Evolutionary conservation across 768 basidiomycete species (phyloP), one percentile per base, ranked within the genome.

Genomic region (Symmetrospora coprosmae): DNA sequence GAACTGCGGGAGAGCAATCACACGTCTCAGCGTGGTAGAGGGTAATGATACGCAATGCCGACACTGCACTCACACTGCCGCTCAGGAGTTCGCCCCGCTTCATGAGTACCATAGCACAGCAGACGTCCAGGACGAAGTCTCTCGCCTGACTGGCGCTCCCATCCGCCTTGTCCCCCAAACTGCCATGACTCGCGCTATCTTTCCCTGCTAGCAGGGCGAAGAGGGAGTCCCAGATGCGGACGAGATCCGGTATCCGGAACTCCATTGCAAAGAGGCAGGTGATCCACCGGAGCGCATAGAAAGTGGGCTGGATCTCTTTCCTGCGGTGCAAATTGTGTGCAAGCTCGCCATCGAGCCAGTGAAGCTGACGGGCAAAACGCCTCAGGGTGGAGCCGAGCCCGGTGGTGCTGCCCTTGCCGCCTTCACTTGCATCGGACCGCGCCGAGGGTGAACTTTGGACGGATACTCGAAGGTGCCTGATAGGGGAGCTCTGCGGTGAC

Each of bases 201-300:
- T n/a, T n/a, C n/a, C n/a, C n/a, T 3, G 55, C 55, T 11, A 58
- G 43, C 28, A 58, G 40, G 4, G 55, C 55, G 30, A 58, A 58
- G 39, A 58, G 41, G 37, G 41, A 45, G 41, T 58, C 55, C 55
- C 55, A 58, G 17, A 58, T 33, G 17, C 37, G 40, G 13, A 58
- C 34, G n/a, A 58, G 41, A 34, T 58, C 55, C 7, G 55, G 55
- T 34, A 58, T 58, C 41, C 31, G 55, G 30, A 58, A 58, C 28
- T 58, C 55, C 41, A 58, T 28, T 4, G 55, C 55, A 23, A 58
- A 43, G 4, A 58, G 43, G 25, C 55, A 58, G 4, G 55, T 58
- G 41, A 58, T 58, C 55, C 55, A 58, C 2, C 55, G 55, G 9
- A 58, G 43, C 7, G 55, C 55, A 37, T 58, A 58, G 55, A 58